These are phyloP conservation scores for Termitomyces sp. DNA, from an alignment of 768 basidiomycete genomes.

Conservation along the genomic window DNA sequence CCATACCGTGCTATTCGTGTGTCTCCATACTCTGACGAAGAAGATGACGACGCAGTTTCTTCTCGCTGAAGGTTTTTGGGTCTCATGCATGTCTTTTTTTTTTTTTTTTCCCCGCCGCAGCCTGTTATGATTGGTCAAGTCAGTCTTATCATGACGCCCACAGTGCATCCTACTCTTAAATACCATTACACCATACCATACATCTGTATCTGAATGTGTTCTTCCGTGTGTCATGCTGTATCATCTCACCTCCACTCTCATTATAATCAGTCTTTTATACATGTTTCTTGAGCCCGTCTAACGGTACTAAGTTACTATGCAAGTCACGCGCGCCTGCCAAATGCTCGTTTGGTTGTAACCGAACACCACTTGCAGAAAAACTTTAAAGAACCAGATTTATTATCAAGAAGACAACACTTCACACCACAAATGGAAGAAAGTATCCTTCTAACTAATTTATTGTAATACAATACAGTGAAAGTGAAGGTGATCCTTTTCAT, in stretches of 20 bases:
- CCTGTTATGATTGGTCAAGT: neutral
- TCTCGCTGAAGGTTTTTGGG: constrained; percentile 24
- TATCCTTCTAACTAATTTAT: constrained; percentile 15
- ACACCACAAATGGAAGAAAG: neutral
- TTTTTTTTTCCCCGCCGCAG: neutral
- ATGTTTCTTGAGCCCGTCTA: neutral
- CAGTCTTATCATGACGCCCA: neutral
- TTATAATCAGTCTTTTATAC: neutral
- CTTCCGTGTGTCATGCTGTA: neutral
- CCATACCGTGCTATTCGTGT: constrained; percentile 42
- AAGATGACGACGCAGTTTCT: constrained; percentile 32
- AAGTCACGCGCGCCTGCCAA: too few species aligned
- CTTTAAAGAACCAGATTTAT: too few species aligned
- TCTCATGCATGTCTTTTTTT: neutral
- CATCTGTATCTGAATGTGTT: constrained; percentile 1
- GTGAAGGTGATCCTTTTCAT: constrained; percentile 11
- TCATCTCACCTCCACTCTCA: neutral
- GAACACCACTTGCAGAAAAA: too few species aligned
- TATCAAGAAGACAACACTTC: too few species aligned
- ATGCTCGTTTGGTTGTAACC: too few species aligned
- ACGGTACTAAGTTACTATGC: too few species aligned
- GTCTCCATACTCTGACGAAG: constrained; percentile 42
- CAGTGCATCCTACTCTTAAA: neutral
- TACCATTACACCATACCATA: neutral
- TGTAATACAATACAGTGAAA: constrained; percentile 15